Evolutionary conservation across 345 rosid genomes (phyloP), one percentile per base, ranked within the genome.

Genomic region (Theobroma cacao): DNA sequence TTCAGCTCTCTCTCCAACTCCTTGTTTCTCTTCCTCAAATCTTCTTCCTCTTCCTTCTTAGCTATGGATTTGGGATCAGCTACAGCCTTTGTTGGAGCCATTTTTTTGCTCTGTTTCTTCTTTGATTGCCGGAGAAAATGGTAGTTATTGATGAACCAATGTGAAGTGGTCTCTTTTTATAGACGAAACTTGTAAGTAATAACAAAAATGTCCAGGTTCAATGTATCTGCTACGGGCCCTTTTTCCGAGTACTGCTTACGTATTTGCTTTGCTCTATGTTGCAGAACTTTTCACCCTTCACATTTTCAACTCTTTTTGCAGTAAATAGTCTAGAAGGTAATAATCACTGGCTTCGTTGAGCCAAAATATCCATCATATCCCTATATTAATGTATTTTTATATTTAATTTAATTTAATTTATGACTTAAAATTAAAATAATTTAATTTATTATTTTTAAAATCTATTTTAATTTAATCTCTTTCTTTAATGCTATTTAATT

Each of bases 171-270:
- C 31, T 75, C 34, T n/a, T 26, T 13, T 59, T 75, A 72, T 72
- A 72, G 75, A 41, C 4, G 40, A 47, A 24, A 30, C 53, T 40
- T 20, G n/a, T n/a, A n/a, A n/a, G n/a, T 36, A 40, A 62, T 69
- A 0, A n/a, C n/a, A 38, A 43, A 74, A 36, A 13, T 74, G 68
- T 75, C 77, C 40, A 60, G 69, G 77, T 75, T 75, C 77, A 60
- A 75, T 75, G 77, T 60, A 75, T 15, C 55, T 59, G 18, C 24
- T 26, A 17, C 41, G 10, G 1, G 26, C 40, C 43, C 1, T 11
- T 14, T 24, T 45, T 2, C 41, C 40, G n/a, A 0, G 5, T 52
- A n/a, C n/a, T 66, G 50, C 48, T 65, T 33, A 11, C 48, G 62
- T 56, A 56, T 56, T 9, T 12, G 62, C 62, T 56, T 24, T 8